Evolutionary conservation across 768 basidiomycete genomes (phyloP).

Genomic region (Pleurotus giganteus): DNA sequence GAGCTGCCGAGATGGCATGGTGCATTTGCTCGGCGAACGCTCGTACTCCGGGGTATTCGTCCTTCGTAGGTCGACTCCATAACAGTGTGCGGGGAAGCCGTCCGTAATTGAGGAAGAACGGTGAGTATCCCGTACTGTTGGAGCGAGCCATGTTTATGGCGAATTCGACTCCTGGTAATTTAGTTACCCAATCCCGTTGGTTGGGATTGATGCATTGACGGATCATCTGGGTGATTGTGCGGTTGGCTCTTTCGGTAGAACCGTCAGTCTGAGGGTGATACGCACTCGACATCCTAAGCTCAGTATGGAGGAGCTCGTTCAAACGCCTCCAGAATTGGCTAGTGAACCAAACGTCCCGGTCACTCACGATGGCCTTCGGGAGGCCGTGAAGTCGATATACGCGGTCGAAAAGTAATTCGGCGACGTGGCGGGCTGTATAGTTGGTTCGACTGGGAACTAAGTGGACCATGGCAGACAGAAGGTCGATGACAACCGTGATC

Average conservation of each 20-base stretch:
- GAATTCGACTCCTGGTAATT: slow-evolving; percentile 31
- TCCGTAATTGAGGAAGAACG: too few species aligned
- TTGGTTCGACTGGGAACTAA: slow-evolving; percentile 26
- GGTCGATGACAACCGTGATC: slow-evolving; percentile 27
- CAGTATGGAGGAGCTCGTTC: slow-evolving; percentile 24
- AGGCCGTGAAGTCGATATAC: slow-evolving; percentile 38
- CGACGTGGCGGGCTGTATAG: slow-evolving; percentile 30
- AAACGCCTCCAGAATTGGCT: slow-evolving; percentile 40
- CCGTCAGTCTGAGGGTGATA: too few species aligned
- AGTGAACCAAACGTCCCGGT: slow-evolving; percentile 40
- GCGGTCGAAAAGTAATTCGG: slow-evolving; percentile 30
- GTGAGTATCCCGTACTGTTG: slow-evolving; percentile 30
- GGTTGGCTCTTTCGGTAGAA: slow-evolving; percentile 33
- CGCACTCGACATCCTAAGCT: slow-evolving; percentile 35
- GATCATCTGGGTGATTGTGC: slow-evolving; percentile 29
- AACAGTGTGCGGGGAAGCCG: slow-evolving; percentile 18
- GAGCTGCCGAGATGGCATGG: slow-evolving; percentile 22
- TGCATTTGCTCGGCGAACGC: slow-evolving; percentile 19
- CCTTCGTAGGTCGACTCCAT: slow-evolving; percentile 10
- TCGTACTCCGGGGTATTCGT: slow-evolving; percentile 20
- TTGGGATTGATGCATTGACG: slow-evolving; percentile 21
- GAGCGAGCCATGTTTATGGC: slow-evolving; percentile 33
- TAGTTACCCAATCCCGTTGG: slow-evolving; percentile 30
- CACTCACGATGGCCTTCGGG: slow-evolving; percentile 35
- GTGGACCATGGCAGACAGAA: slow-evolving; percentile 21